phyloP scores from a whole-genome alignment of 2,329 filamentous ascomycete genomes.

The Colletotrichum scovillei region DNA sequence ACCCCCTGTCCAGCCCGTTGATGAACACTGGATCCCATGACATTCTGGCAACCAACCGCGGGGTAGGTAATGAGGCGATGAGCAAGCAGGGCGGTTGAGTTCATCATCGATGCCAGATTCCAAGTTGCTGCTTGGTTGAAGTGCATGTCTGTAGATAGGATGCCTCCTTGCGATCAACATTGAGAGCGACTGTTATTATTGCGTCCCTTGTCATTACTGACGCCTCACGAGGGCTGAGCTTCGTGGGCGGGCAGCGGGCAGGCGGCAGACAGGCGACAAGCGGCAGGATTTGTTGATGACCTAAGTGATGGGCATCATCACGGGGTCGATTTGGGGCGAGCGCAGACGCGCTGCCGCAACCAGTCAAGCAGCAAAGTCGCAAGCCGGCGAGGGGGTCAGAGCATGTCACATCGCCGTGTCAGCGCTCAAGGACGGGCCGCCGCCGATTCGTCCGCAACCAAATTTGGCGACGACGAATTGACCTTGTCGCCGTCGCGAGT shows the following conservation, averaged over 20 bases:
- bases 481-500: constrained; percentile 30
- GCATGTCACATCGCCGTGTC: constrained; percentile 38
- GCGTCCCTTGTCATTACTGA: not conserved
- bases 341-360: constrained; percentile 21
- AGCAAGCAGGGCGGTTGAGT: constrained; percentile 14
- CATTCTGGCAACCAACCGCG: constrained; percentile 13
- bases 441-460: constrained; percentile 34
- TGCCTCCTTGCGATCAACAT: constrained; percentile 15
- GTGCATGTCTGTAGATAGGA: not conserved
- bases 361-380: constrained; percentile 33
- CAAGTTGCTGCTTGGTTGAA: constrained; percentile 8
- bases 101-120: constrained; percentile 4
- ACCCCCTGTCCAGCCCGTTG: constrained; percentile 8
- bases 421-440: constrained; percentile 34
- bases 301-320: constrained; percentile 41
- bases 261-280: constrained; percentile 10
- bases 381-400: constrained; percentile 27
- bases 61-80: constrained; percentile 25
- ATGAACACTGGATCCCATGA: constrained; percentile 25
- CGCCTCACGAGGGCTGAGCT: constrained; percentile 1
- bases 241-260: not conserved
- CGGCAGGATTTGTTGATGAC: constrained; percentile 23
- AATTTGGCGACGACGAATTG: constrained; percentile 29
- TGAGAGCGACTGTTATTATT: not conserved
- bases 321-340: constrained; percentile 41